Percentiles rank a stretch among this genome's conserved stretches.
These are phyloP conservation scores for Bremia lactucae DNA, from an alignment of 352 stramenopile species.

Conservation along the genomic window DNA sequence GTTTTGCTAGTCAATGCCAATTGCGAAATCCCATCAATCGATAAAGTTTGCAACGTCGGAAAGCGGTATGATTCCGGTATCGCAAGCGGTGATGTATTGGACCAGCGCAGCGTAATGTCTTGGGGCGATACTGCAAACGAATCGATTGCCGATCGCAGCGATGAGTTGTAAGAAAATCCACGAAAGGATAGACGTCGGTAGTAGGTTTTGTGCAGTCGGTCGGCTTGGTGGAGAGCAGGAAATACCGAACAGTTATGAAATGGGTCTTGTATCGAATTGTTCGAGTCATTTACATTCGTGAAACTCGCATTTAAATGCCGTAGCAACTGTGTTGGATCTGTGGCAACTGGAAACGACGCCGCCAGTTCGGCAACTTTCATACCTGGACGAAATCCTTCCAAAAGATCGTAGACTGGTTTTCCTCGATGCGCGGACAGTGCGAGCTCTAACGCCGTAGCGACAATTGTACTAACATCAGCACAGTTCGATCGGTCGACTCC, in stretches of 20 bases:
- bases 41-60: conserved; percentile 11
- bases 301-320: conserved; percentile 12
- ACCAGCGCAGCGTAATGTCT: conserved; percentile 35
- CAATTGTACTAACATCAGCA: conserved; percentile 19
- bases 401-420: conserved; percentile 26
- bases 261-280: conserved; percentile 4
- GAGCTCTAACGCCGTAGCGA: conserved; percentile 44
- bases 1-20: conserved; percentile 32
- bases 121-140: conserved; percentile 12
- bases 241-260: conserved; percentile 32
- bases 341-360: conserved; percentile 27
- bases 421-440: conserved; percentile 31
- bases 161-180: conserved; percentile 26
- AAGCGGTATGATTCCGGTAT: conserved; percentile 16
- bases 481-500: conserved; percentile 20
- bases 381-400: conserved; percentile 34
- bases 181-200: conserved; percentile 40
- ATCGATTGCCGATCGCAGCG: conserved; percentile 22
- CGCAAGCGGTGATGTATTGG: conserved; percentile 10
- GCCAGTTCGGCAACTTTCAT: conserved; percentile 53
- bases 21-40: conserved; percentile 35
- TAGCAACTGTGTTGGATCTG: conserved; percentile 27
- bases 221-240: conserved; percentile 14
- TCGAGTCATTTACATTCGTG: conserved; percentile 7
- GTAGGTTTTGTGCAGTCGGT: conserved; percentile 14